A percentile compares a stretch with the other conserved stretches of the same genome.
Conservation (phyloP, 495 filamentous ascomycete genomes). For the Tetracladium marchalianum region DNA sequence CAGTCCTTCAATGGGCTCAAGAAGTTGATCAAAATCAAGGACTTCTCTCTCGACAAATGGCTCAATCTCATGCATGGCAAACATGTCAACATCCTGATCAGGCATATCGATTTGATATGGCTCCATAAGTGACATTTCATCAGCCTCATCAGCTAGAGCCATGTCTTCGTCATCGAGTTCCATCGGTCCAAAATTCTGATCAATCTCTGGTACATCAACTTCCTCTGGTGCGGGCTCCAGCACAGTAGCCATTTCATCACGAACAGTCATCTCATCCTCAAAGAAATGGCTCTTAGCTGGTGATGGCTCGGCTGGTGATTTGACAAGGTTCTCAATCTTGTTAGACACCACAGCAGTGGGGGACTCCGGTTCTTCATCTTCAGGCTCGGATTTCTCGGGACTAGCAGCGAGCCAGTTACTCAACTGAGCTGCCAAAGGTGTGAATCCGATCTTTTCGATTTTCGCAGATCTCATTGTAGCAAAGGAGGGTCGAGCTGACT, state of each 20-base stretch:
- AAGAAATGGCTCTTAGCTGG: slow-evolving; percentile 38
- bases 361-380: not conserved
- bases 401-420: slow-evolving; percentile 49
- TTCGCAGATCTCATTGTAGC: not conserved
- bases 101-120: slow-evolving; percentile 21
- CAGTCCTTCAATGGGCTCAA: not conserved
- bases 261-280: slow-evolving; percentile 46
- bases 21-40: not conserved
- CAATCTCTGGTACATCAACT: slow-evolving; percentile 12
- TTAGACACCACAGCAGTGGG: not conserved
- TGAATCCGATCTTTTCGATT: slow-evolving; percentile 37
- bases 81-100: not conserved
- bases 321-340: slow-evolving; percentile 8
- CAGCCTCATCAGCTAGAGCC: slow-evolving; percentile 36
- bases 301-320: slow-evolving; percentile 16
- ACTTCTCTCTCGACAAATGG: not conserved
- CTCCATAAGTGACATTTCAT: slow-evolving; percentile 41
- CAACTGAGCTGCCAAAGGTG: slow-evolving; percentile 50
- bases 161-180: slow-evolving; percentile 33
- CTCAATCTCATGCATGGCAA: not conserved
- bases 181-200: slow-evolving; percentile 14
- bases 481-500: not conserved
- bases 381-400: slow-evolving; percentile 16
- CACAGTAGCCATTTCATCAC: slow-evolving; percentile 26
- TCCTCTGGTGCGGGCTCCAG: slow-evolving; percentile 11